Conservation (phyloP, 768 basidiomycete species). For the Trametes villosa region DNA sequence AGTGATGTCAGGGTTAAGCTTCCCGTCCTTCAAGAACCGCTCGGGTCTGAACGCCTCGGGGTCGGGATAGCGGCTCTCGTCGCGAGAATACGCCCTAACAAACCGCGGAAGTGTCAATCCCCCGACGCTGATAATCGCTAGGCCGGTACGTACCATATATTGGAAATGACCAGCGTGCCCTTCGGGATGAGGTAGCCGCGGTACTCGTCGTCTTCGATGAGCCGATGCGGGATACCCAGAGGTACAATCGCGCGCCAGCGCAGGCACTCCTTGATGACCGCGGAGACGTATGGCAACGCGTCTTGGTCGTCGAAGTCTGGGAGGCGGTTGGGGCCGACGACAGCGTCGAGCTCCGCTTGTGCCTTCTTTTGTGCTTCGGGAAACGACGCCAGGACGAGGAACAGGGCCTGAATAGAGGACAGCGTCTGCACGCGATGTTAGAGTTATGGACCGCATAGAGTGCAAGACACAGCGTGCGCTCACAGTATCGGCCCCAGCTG, state of each 20-base stretch:
- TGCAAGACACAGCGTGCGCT: not conserved
- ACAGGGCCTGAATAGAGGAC: constrained; percentile 27
- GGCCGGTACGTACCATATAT: constrained; percentile 23
- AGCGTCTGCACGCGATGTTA: constrained; percentile 22
- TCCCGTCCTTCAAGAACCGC: constrained; percentile 33
- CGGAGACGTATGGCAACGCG: constrained; percentile 28
- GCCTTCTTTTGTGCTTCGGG: constrained; percentile 33
- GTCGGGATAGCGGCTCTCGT: constrained; percentile 38
- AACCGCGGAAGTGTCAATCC: not conserved
- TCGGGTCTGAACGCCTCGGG: constrained; percentile 43
- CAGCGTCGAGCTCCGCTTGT: constrained; percentile 34
- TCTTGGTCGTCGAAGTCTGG: constrained; percentile 16
- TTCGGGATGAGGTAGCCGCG: constrained; percentile 34
- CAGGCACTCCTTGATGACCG: constrained; percentile 29
- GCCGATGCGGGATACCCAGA: constrained; percentile 16
- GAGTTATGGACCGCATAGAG: not conserved
- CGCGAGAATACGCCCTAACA: constrained; percentile 42
- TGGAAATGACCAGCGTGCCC: constrained; percentile 30
- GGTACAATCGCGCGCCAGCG: constrained; percentile 28
- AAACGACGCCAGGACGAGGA: constrained; percentile 30
- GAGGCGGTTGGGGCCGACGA: constrained; percentile 20
- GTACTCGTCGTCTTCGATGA: constrained; percentile 33
- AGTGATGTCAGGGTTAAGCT: not conserved
- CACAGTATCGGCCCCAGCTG: constrained; percentile 17
- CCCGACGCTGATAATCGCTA: too few relatives aligned